Evolutionary conservation across 1,284 basidiomycete species (phyloP).

Genomic region (Grifola frondosa): DNA sequence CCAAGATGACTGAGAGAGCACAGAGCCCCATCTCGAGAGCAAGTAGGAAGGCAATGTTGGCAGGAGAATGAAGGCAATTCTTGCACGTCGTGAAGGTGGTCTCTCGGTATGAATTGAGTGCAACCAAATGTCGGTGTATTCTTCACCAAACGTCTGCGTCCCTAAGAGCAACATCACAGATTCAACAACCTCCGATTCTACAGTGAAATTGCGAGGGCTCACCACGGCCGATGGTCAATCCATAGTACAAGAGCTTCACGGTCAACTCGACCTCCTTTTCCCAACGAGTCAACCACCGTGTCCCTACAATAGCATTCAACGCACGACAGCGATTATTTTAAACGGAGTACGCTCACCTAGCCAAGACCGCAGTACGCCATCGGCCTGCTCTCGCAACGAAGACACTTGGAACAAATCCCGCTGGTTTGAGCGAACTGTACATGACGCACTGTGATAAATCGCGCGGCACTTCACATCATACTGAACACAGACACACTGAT

Average conservation of each 20-base stretch:
- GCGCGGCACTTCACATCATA: slow-evolving; percentile 1
- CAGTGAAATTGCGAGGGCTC: slow-evolving; percentile 13
- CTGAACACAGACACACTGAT: slow-evolving; percentile 59
- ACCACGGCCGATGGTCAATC: slow-evolving; percentile 78
- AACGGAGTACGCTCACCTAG: slow-evolving; percentile 53
- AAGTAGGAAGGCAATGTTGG: slow-evolving; percentile 63
- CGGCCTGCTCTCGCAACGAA: slow-evolving; percentile 73
- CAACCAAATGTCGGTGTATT: slow-evolving; percentile 87
- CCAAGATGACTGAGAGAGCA: slow-evolving; percentile 34
- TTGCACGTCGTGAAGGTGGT: slow-evolving; percentile 43
- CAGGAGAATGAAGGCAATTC: slow-evolving; percentile 62
- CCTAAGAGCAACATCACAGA: slow-evolving; percentile 41
- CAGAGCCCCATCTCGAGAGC: slow-evolving; percentile 49
- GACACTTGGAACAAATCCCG: slow-evolving; percentile 80
- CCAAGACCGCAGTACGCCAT: slow-evolving; percentile 74
- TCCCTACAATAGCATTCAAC: slow-evolving; percentile 52
- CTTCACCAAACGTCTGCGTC: slow-evolving; percentile 84
- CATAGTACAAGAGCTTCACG: slow-evolving; percentile 73
- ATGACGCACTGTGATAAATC: slow-evolving; percentile 4
- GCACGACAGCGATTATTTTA: neutral
- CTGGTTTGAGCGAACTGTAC: slow-evolving; percentile 81
- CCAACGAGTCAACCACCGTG: slow-evolving; percentile 80
- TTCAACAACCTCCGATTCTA: neutral
- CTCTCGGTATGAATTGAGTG: slow-evolving; percentile 45
- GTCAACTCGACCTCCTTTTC: slow-evolving; percentile 77